phyloP scores from a whole-genome alignment of 192 early-diverging fungal species.

The Podila epicladia region DNA sequence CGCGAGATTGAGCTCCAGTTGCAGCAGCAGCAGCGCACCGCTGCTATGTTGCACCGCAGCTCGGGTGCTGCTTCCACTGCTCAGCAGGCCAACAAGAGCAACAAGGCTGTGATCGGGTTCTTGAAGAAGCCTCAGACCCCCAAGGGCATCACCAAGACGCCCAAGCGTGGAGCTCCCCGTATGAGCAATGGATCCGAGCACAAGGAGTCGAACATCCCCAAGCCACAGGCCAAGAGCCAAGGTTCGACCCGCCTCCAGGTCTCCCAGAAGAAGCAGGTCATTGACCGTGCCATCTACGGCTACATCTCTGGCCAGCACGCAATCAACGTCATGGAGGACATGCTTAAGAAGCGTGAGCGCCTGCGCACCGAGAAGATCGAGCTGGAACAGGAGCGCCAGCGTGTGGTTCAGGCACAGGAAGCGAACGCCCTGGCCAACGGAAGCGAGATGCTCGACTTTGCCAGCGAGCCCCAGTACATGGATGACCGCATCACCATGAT shows the following conservation, averaged over 20 bases:
- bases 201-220: slow-evolving; percentile 11
- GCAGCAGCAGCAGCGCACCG: slow-evolving; percentile 34
- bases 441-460: slow-evolving; percentile 39
- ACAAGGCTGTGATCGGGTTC: slow-evolving; percentile 47
- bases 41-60: slow-evolving; percentile 60
- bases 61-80: slow-evolving; percentile 29
- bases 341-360: slow-evolving; percentile 58
- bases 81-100: slow-evolving; percentile 54
- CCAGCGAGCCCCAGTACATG: slow-evolving; percentile 56
- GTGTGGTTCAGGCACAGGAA: slow-evolving; percentile 52
- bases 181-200: slow-evolving; percentile 28
- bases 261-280: slow-evolving; percentile 61
- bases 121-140: slow-evolving; percentile 62
- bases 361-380: slow-evolving; percentile 60
- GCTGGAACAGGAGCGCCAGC: slow-evolving; percentile 58
- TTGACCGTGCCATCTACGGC: slow-evolving; percentile 63
- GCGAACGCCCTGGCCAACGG: slow-evolving; percentile 38
- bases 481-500: slow-evolving; percentile 67
- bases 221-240: slow-evolving; percentile 12
- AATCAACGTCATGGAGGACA: slow-evolving; percentile 62
- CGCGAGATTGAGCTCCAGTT: slow-evolving; percentile 63
- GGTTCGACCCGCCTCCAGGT: slow-evolving; percentile 36
- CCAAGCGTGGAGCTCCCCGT: slow-evolving; percentile 29
- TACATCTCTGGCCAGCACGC: slow-evolving; percentile 63
- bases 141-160: slow-evolving; percentile 47